Percentiles rank a stretch among this genome's conserved stretches.
Conservation (phyloP, 1,139 yeast genomes). For the Blastobotrys illinoisensis region DNA sequence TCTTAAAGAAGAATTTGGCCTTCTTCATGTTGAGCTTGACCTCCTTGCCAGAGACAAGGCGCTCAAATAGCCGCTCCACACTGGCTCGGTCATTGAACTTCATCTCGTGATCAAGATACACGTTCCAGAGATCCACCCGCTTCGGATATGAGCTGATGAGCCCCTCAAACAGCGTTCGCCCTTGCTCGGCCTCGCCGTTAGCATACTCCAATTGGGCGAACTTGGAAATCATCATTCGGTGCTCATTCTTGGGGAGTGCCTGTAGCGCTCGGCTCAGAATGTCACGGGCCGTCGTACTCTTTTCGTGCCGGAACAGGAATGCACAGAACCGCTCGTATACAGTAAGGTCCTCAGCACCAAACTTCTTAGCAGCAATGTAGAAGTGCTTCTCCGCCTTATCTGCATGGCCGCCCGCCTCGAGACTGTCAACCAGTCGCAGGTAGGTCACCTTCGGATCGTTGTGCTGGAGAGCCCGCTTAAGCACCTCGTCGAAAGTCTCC, state of each 20-base stretch:
- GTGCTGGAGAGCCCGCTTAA: constrained; percentile 79
- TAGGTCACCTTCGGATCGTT: constrained; percentile 86
- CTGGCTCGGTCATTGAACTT: constrained; percentile 47
- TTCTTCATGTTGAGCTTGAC: constrained; percentile 80
- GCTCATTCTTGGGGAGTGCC: constrained; percentile 67
- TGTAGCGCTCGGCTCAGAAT: constrained; percentile 68
- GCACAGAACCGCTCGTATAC: constrained; percentile 66
- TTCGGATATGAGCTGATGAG: constrained; percentile 84
- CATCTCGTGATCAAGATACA: constrained; percentile 88
- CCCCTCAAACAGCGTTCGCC: constrained; percentile 91
- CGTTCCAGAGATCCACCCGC: constrained; percentile 91
- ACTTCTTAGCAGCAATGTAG: constrained; percentile 69
- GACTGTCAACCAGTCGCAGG: constrained; percentile 71
- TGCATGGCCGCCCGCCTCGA: constrained; percentile 55
- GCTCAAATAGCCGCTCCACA: constrained; percentile 61
- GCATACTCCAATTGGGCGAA: constrained; percentile 85
- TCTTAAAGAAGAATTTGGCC: constrained; percentile 90
- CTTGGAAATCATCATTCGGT: constrained; percentile 75
- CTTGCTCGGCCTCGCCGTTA: constrained; percentile 89
- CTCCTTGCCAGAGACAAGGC: constrained; percentile 46
- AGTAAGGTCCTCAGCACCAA: constrained; percentile 48
- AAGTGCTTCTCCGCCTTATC: constrained; percentile 67
- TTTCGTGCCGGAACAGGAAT: constrained; percentile 52
- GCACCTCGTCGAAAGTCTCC: constrained; percentile 71
- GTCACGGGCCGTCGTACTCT: constrained; percentile 57